Conservation (phyloP, 164 flowering plant species). For the Umbilicus rupestris region DNA sequence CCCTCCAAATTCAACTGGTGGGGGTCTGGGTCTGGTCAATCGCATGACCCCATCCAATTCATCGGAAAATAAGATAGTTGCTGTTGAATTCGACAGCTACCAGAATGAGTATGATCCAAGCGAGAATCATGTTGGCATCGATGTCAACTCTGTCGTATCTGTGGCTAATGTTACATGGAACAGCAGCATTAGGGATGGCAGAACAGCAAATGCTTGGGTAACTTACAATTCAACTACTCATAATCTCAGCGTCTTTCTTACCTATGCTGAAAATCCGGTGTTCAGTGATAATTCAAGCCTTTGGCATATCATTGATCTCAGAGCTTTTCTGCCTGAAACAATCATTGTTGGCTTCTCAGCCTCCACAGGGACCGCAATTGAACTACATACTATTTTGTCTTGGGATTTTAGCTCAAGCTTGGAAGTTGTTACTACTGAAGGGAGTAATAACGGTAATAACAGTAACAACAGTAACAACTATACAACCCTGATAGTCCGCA, state of each 20-base stretch:
- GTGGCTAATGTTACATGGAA: slow-evolving; percentile 28
- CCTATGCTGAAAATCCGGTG: slow-evolving; percentile 28
- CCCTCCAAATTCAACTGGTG: slow-evolving; percentile 9
- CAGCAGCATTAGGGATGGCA: slow-evolving; percentile 32
- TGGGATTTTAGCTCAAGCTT: slow-evolving; percentile 51
- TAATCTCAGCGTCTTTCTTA: slow-evolving; percentile 35
- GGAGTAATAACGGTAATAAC: too few relatives aligned
- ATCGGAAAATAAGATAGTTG: slow-evolving; percentile 23
- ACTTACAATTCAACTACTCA: slow-evolving; percentile 29
- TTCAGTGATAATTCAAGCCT: slow-evolving; percentile 23
- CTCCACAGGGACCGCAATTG: slow-evolving; percentile 38
- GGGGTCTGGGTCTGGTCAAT: slow-evolving; percentile 8
- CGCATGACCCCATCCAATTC: not conserved
- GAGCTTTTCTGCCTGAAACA: slow-evolving; percentile 29
- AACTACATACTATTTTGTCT: slow-evolving; percentile 32
- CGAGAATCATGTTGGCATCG: slow-evolving; percentile 37
- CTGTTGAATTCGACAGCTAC: slow-evolving; percentile 49
- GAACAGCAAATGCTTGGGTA: slow-evolving; percentile 47
- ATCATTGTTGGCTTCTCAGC: slow-evolving; percentile 59
- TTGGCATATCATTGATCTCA: slow-evolving; percentile 30
- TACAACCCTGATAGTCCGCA: slow-evolving; percentile 10
- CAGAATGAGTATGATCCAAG: slow-evolving; percentile 38
- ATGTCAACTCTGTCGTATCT: slow-evolving; percentile 38
- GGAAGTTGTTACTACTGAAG: slow-evolving; percentile 11
- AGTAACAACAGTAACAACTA: too few relatives aligned